Evolutionary conservation across 2,329 filamentous ascomycete species (phyloP), one percentile per base, ranked within the genome.

Genomic region (Clarireedia homoeocarpa): DNA sequence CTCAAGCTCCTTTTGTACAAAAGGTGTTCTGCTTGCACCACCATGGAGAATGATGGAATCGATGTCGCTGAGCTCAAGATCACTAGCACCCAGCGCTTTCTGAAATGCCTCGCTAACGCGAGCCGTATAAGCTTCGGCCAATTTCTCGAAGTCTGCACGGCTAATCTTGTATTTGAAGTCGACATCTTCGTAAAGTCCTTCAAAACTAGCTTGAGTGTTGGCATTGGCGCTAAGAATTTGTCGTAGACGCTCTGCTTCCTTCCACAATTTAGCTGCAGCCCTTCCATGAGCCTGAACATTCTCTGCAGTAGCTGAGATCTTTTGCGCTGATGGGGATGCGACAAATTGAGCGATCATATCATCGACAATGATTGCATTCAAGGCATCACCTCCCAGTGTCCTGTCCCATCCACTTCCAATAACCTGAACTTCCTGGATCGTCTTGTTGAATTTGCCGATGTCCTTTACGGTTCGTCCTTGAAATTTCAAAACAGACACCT

Each of bases 41-140:
- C 94, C 94, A 67, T 96, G 91, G 42, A 99, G 83, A 69, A 99
- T 96, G 60, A 99, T 77, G 2, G 91, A 95, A 67, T 94, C 86
- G 34, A 99, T 75, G 55, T 96, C 89, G 27, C 76, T 75, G 26
- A 95, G 75, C 26, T 84, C 81, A 52, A 97, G 75, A 49, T 85
- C 83, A 92, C 88, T 53, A 80, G 78, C 51, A 83, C 79, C 42
- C 99, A 77, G 20, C 53, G 94, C 90, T 62, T 86, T 79, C 61
- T 85, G 79, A 61, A 97, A 79, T 7, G 88, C 88, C 17, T 71
- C 73, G 14, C 77, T 77, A 48, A 97, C 83, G 52, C 90, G 82
- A 39, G 81, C 78, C 23, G 83, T 81, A 66, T 92, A 82, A 12
- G 76, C 72, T 56, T 84, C 78, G 15, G 88, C 81, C 71, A 96